A percentile compares a stretch with the other conserved stretches of the same genome.
These are phyloP conservation scores for Gonium pectorale DNA, from an alignment of 139 green algal genomes.

Conservation along the genomic window DNA sequence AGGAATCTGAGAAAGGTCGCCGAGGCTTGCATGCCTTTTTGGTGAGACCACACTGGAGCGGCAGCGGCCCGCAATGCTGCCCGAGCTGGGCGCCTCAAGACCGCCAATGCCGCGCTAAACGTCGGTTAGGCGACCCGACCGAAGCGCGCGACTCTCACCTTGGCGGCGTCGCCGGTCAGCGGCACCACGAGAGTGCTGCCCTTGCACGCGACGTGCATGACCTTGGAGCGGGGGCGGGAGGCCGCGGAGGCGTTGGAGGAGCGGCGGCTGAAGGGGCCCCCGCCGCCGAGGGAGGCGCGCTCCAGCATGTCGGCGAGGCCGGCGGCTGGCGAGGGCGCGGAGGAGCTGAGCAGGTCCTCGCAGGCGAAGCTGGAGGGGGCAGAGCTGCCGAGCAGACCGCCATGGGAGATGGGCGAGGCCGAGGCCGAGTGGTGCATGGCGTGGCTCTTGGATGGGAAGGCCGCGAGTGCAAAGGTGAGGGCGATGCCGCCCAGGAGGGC, in stretches of 20 bases:
- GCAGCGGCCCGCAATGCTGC: too few relatives aligned
- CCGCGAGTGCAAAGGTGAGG: background rate
- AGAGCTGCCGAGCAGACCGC: background rate
- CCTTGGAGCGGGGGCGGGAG: conserved; percentile 17
- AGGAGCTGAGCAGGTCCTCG: conserved; percentile 22
- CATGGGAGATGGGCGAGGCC: background rate
- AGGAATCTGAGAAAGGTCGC: too few relatives aligned
- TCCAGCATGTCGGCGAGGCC: background rate
- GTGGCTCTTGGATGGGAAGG: background rate
- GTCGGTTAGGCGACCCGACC: background rate
- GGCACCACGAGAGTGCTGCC: conserved; percentile 38
- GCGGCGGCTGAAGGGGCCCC: background rate
- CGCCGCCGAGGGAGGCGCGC: background rate
- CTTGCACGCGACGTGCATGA: conserved; percentile 20
- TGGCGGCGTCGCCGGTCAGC: background rate
- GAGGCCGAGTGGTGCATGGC: background rate
- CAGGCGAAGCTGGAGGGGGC: too few relatives aligned
- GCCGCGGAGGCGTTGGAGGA: background rate
- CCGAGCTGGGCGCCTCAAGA: too few relatives aligned
- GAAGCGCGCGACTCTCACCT: conserved; percentile 2
- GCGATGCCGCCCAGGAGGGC: conserved; percentile 9
- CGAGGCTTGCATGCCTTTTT: too few relatives aligned
- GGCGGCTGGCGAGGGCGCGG: background rate
- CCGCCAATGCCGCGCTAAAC: too few relatives aligned
- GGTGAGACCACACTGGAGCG: too few relatives aligned